phyloP scores from a whole-genome alignment of 352 stramenopile genomes.

The Phytophthora citrophthora region DNA sequence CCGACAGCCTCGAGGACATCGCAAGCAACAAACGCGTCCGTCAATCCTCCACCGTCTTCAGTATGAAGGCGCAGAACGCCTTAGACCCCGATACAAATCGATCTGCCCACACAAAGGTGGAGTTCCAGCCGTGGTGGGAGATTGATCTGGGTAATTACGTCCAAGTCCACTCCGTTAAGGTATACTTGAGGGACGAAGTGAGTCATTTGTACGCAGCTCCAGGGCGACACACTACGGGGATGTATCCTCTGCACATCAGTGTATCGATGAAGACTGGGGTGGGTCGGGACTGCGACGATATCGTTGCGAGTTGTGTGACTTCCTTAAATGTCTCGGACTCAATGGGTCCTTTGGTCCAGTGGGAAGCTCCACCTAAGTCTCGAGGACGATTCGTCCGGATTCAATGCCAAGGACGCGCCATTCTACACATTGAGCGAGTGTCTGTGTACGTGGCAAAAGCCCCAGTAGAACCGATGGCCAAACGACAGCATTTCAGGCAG shows the following conservation, averaged over 20 bases:
- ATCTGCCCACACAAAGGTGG: slow-evolving; percentile 50
- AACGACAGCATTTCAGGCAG: slow-evolving; percentile 28
- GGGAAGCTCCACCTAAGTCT: slow-evolving; percentile 55
- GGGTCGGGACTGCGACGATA: slow-evolving; percentile 61
- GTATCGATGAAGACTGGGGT: slow-evolving; percentile 75
- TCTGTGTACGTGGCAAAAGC: slow-evolving; percentile 52
- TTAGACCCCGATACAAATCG: slow-evolving; percentile 36
- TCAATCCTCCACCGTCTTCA: slow-evolving; percentile 53
- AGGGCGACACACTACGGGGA: slow-evolving; percentile 17
- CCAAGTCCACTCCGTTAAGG: slow-evolving; percentile 55
- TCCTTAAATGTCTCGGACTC: slow-evolving; percentile 41
- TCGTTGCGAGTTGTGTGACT: slow-evolving; percentile 58
- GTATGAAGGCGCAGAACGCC: slow-evolving; percentile 47
- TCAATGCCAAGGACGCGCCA: slow-evolving; percentile 47
- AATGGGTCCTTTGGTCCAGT: slow-evolving; percentile 42
- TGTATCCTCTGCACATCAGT: slow-evolving; percentile 60
- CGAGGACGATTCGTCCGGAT: slow-evolving; percentile 68
- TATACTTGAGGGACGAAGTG: slow-evolving; percentile 46
- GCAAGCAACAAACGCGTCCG: slow-evolving; percentile 45
- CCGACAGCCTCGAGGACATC: slow-evolving; percentile 41
- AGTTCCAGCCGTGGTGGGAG: slow-evolving; percentile 66
- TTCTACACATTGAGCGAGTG: slow-evolving; percentile 68
- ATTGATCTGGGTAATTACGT: slow-evolving; percentile 60
- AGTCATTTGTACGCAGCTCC: slow-evolving; percentile 40
- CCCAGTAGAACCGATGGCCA: slow-evolving; percentile 23